Percentiles rank a stretch among this genome's conserved stretches.
Conservation (phyloP, 495 filamentous ascomycete genomes). For the Penicillium ucsense region DNA sequence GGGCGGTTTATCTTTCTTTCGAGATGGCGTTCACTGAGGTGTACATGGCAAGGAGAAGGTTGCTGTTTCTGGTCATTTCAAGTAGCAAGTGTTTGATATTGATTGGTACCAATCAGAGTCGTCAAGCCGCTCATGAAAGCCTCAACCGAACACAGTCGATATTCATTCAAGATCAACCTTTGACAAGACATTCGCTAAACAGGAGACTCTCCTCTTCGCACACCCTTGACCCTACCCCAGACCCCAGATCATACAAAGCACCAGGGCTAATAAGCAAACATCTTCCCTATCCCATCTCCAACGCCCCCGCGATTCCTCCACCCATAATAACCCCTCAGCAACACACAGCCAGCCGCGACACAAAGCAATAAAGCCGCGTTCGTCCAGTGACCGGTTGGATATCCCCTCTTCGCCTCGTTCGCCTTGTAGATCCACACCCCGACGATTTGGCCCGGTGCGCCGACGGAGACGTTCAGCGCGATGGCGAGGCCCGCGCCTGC, state of each 20-base stretch:
- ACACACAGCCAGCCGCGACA: constrained; percentile 25
- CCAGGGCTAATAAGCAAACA: constrained; percentile 23
- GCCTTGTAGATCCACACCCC: constrained; percentile 67
- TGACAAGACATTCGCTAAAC: no score
- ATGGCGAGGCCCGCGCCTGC: constrained; percentile 57
- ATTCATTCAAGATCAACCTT: no score
- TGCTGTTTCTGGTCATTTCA: no score
- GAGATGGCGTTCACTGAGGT: no score
- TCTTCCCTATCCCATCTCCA: constrained; percentile 14
- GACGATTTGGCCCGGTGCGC: constrained; percentile 58
- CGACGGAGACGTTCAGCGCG: constrained; percentile 57
- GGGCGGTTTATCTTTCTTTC: no score
- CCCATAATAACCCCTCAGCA: constrained; percentile 29
- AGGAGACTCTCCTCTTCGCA: background rate
- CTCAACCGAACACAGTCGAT: no score
- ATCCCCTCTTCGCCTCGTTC: constrained; percentile 48
- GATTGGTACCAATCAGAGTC: no score
- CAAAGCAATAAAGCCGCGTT: constrained; percentile 41
- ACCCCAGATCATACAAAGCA: background rate
- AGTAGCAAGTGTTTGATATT: no score
- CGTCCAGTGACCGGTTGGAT: constrained; percentile 56
- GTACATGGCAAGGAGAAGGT: no score
- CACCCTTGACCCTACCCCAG: background rate
- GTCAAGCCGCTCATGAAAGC: no score
- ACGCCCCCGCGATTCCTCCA: constrained; percentile 21